A percentile compares a stretch with the other conserved stretches of the same genome.
These are phyloP conservation scores for Aspergillus tamarii DNA, from an alignment of 2,329 filamentous ascomycete genomes.

Conservation along the genomic window DNA sequence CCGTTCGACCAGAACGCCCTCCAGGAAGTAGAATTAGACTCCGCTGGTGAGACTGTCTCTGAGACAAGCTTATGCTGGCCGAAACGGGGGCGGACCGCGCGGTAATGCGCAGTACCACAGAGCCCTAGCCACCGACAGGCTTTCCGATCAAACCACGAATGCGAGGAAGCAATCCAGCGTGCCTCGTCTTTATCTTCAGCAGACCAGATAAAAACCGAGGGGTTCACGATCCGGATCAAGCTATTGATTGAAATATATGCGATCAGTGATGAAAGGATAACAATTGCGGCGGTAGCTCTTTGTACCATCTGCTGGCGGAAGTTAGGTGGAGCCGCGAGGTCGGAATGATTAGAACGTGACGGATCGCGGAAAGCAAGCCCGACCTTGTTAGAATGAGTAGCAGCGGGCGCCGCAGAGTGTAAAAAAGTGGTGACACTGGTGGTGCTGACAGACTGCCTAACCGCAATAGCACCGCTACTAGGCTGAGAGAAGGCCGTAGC, in stretches of 20 bases:
- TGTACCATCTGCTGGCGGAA: slow-evolving; percentile 44
- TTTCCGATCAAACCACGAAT: slow-evolving; percentile 74
- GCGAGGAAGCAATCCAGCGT: slow-evolving; percentile 71
- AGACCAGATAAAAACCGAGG: slow-evolving; percentile 62
- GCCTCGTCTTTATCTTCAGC: slow-evolving; percentile 66
- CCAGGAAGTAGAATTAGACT: slow-evolving; percentile 41
- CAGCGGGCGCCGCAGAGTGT: neutral
- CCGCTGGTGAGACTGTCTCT: slow-evolving; percentile 18
- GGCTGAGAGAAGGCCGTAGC: neutral
- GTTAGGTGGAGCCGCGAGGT: slow-evolving; percentile 17
- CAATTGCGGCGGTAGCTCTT: slow-evolving; percentile 44
- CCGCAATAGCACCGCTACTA: slow-evolving; percentile 11
- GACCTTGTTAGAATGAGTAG: slow-evolving; percentile 11
- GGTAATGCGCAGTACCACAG: slow-evolving; percentile 76
- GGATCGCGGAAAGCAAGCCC: slow-evolving; percentile 1
- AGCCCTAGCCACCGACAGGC: slow-evolving; percentile 77
- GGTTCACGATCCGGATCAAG: slow-evolving; percentile 62
- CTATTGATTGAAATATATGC: slow-evolving; percentile 48
- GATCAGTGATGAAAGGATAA: slow-evolving; percentile 45
- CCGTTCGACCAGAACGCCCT: slow-evolving; percentile 46
- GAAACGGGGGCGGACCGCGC: slow-evolving; percentile 55
- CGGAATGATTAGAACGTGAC: slow-evolving; percentile 11
- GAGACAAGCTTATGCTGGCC: slow-evolving; percentile 29
- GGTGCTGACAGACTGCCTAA: slow-evolving; percentile 13
- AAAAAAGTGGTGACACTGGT: slow-evolving; percentile 1